These are phyloP conservation scores for Cercospora sp. DNA, from an alignment of 2,329 filamentous ascomycete genomes.

Conservation along the genomic window DNA sequence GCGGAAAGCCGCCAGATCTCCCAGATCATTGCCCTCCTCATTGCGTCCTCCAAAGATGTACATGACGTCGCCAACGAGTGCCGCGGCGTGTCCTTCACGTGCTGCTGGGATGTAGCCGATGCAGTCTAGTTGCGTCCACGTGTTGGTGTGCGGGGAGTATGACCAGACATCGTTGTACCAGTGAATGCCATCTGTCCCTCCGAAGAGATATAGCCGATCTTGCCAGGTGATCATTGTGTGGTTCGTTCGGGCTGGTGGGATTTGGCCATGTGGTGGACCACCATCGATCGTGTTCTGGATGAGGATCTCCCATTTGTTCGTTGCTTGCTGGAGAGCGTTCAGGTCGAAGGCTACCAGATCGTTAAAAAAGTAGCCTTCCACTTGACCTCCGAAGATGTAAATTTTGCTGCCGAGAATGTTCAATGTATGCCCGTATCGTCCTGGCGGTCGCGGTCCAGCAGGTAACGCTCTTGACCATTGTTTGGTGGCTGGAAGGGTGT, in stretches of 20 bases:
- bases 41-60: constrained; percentile 97
- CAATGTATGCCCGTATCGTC: constrained; percentile 91
- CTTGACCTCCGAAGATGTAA: constrained; percentile 95
- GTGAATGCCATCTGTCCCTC: constrained; percentile 89
- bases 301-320: constrained; percentile 94
- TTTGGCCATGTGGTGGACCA: constrained; percentile 60
- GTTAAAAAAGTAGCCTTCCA: constrained; percentile 98
- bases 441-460: constrained; percentile 78
- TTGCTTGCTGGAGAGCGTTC: constrained; percentile 87
- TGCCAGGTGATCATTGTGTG: constrained; percentile 90
- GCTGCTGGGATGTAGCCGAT: constrained; percentile 96
- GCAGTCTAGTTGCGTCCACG: constrained; percentile 87
- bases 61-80: constrained; percentile 96
- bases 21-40: constrained; percentile 87
- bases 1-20: constrained; percentile 84
- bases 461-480: constrained; percentile 97
- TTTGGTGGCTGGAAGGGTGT: constrained; percentile 69
- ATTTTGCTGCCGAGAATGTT: constrained; percentile 97
- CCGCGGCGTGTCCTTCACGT: constrained; percentile 89
- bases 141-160: constrained; percentile 80
- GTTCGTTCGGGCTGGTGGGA: constrained; percentile 89
- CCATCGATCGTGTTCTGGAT: constrained; percentile 70
- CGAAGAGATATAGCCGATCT: constrained; percentile 95
- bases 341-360: constrained; percentile 93
- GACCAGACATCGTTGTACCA: constrained; percentile 99